Percentiles rank a stretch among this genome's conserved stretches.
phyloP scores from a whole-genome alignment of 495 filamentous ascomycete species.

The Pseudomonodictys pantanalensis region DNA sequence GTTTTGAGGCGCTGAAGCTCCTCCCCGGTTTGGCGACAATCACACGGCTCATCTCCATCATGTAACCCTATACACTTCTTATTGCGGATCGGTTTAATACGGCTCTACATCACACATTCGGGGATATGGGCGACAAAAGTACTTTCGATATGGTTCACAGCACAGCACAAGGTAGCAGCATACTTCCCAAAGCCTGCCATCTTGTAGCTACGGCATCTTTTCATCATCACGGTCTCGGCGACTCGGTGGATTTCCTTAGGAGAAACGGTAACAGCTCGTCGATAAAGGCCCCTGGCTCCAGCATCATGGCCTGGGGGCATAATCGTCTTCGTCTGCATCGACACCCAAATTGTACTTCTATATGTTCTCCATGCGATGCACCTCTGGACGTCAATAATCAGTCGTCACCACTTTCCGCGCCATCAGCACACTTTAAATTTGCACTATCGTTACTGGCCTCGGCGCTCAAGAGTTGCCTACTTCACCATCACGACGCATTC shows the following conservation, averaged over 20 bases:
- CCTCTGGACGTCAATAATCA: constrained; percentile 29
- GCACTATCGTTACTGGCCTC: constrained; percentile 15
- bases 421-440: constrained; percentile 25
- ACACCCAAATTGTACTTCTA: constrained; percentile 38
- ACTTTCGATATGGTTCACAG: constrained; percentile 27
- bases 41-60: constrained; percentile 14
- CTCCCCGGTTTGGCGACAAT: constrained; percentile 10
- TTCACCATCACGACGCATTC: no score
- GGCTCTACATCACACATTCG: constrained; percentile 21
- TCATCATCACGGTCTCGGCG: constrained; percentile 32
- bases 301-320: constrained; percentile 16
- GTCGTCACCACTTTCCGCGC: constrained; percentile 22
- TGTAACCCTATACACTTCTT: constrained; percentile 29
- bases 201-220: constrained; percentile 15
- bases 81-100: constrained; percentile 31
- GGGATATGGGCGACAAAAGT: constrained; percentile 32
- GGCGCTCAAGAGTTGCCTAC: constrained; percentile 14
- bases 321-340: constrained; percentile 34
- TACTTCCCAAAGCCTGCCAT: constrained; percentile 25
- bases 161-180: constrained; percentile 21
- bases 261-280: constrained; percentile 31
- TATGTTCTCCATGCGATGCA: constrained; percentile 22
- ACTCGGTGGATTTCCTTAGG: constrained; percentile 37
- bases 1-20: constrained; percentile 17
- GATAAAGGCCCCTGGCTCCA: constrained; percentile 25